Percentiles rank a stretch among this genome's conserved stretches.
phyloP scores from a whole-genome alignment of 495 filamentous ascomycete genomes.

The Tuber magnatum region DNA sequence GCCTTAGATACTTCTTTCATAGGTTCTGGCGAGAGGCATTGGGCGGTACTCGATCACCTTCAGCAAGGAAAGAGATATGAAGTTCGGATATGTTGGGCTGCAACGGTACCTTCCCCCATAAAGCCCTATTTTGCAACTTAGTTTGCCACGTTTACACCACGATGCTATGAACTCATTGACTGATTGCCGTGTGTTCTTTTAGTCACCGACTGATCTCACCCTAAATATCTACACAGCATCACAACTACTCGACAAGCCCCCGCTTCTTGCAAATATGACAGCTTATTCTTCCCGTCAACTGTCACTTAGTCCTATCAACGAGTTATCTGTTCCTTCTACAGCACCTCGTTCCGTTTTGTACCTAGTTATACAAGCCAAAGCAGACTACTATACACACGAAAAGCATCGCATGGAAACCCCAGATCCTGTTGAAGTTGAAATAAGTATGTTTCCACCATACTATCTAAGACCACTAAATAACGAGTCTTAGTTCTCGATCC shows the following conservation, averaged over 20 bases:
- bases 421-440: slow-evolving; percentile 68
- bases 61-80: slow-evolving; percentile 73
- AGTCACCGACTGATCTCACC: slow-evolving; percentile 85
- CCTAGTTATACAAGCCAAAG: slow-evolving; percentile 65
- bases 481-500: slow-evolving; percentile 64
- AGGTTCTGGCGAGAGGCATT: slow-evolving; percentile 56
- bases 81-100: slow-evolving; percentile 87
- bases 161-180: not conserved
- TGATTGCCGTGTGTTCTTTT: slow-evolving; percentile 6
- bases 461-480: slow-evolving; percentile 8
- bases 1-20: slow-evolving; percentile 35
- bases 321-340: slow-evolving; percentile 13
- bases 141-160: slow-evolving; percentile 1
- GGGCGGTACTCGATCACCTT: slow-evolving; percentile 77
- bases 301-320: slow-evolving; percentile 10
- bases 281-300: slow-evolving; percentile 23
- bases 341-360: slow-evolving; percentile 57
- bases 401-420: slow-evolving; percentile 66
- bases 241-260: slow-evolving; percentile 33
- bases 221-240: slow-evolving; percentile 52
- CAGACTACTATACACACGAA: slow-evolving; percentile 75
- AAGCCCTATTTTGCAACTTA: slow-evolving; percentile 4
- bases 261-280: slow-evolving; percentile 32
- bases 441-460: slow-evolving; percentile 48
- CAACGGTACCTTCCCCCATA: slow-evolving; percentile 56